phyloP scores from a whole-genome alignment of 306 rosid genomes.

The Cucumis sativus region Cucumber_9930_V3 NC_026656.2:23904501-23905000 shows the following conservation, averaged over 20 bases:
- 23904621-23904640: neutral
- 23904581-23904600: neutral
- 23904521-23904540: neutral
- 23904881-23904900: conserved; percentile 40
- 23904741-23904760: neutral
- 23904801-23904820: conserved; percentile 69
- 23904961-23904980: conserved; percentile 82
- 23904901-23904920: conserved; percentile 70
- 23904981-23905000: conserved; percentile 38
- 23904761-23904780: conserved; percentile 17
- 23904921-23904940: conserved; percentile 66
- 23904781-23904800: conserved; percentile 42
- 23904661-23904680: neutral
- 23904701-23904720: neutral
- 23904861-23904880: conserved; percentile 1
- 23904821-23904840: conserved; percentile 53
- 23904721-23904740: conserved; percentile 73
- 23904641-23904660: too few species aligned
- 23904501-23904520: neutral
- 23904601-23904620: neutral
- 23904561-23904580: neutral
- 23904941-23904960: conserved; percentile 57
- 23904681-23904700: neutral
- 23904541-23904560: neutral
- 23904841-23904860: conserved; percentile 24